Conservation (phyloP, 192 early-diverging fungal genomes). For the Linnemannia exigua region DNA sequence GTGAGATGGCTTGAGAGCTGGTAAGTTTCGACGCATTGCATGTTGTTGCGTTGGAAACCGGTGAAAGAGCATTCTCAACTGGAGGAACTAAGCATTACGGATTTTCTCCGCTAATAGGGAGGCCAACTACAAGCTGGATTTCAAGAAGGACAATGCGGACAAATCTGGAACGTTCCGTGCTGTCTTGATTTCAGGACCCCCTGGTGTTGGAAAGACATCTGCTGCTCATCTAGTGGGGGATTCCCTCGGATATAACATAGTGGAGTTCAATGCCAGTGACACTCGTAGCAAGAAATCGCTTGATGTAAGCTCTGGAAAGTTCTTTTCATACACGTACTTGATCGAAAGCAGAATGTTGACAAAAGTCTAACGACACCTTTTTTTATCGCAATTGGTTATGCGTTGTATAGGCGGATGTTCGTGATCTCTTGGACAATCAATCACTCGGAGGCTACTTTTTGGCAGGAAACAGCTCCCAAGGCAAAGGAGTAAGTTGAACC, state of each 20-base stretch:
- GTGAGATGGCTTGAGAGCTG: conserved; percentile 83
- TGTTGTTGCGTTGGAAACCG: no score
- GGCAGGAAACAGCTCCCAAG: conserved; percentile 7
- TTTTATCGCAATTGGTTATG: not conserved
- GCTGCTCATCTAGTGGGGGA: conserved; percentile 91
- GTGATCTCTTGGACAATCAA: conserved; percentile 67
- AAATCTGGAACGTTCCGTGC: conserved; percentile 70
- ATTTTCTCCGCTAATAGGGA: conserved; percentile 56
- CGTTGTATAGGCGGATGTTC: conserved; percentile 58
- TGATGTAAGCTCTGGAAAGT: conserved; percentile 63
- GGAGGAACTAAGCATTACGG: conserved; percentile 18
- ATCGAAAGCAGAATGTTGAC: not conserved
- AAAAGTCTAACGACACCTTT: not conserved
- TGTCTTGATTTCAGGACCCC: conserved; percentile 92
- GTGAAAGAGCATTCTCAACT: no score
- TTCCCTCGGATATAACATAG: conserved; percentile 81
- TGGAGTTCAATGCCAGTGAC: conserved; percentile 99
- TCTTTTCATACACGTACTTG: not conserved
- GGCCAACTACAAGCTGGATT: conserved; percentile 58
- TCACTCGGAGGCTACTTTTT: conserved; percentile 69
- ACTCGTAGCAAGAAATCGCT: conserved; percentile 90
- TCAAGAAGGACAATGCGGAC: conserved; percentile 69
- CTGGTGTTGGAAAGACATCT: conserved; percentile 99
- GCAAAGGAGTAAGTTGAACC: conserved; percentile 32
- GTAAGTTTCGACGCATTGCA: conserved; percentile 52